These are phyloP conservation scores for Fusarium sublunatum DNA, from an alignment of 2,329 filamentous ascomycete genomes.

Conservation along the genomic window DNA sequence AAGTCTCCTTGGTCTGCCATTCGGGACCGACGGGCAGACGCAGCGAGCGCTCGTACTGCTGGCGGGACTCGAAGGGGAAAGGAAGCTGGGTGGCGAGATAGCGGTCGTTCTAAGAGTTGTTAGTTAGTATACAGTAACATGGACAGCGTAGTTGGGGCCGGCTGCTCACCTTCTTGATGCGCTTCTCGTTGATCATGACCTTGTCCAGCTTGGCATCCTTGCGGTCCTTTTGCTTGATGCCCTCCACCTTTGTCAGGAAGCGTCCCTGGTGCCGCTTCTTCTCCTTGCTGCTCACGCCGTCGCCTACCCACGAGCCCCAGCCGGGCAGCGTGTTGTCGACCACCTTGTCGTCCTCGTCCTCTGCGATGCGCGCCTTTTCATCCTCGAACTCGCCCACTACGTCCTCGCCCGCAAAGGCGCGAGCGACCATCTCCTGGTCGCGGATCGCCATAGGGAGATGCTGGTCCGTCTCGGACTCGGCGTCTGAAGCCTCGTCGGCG, in stretches of 20 bases:
- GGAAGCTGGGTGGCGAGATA: conserved; percentile 88
- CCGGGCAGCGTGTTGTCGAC: conserved; percentile 88
- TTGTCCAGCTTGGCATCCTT: conserved; percentile 84
- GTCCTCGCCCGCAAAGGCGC: conserved; percentile 90
- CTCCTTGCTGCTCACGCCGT: conserved; percentile 79
- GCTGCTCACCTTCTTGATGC: conserved; percentile 78
- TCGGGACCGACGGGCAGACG: conserved; percentile 90
- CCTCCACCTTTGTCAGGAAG: conserved; percentile 74
- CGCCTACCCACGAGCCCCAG: conserved; percentile 93
- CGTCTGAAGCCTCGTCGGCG: conserved; percentile 48
- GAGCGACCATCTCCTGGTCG: conserved; percentile 76
- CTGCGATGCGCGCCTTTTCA: conserved; percentile 78
- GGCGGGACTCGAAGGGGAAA: conserved; percentile 86
- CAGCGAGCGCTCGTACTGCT: conserved; percentile 91
- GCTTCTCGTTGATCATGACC: conserved; percentile 94
- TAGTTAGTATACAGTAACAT: conserved; percentile 12
- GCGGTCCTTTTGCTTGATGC: conserved; percentile 79
- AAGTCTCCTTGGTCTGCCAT: conserved; percentile 96
- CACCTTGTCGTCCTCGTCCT: conserved; percentile 84
- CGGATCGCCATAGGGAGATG: conserved; percentile 68
- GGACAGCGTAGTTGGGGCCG: background rate
- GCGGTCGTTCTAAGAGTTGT: conserved; percentile 73
- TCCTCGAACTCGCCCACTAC: conserved; percentile 81
- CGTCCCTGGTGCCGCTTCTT: conserved; percentile 71
- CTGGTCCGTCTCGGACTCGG: conserved; percentile 59